Evolutionary conservation across 2,329 filamentous ascomycete genomes (phyloP).

Genomic region (Trichoderma pleuroti): DNA sequence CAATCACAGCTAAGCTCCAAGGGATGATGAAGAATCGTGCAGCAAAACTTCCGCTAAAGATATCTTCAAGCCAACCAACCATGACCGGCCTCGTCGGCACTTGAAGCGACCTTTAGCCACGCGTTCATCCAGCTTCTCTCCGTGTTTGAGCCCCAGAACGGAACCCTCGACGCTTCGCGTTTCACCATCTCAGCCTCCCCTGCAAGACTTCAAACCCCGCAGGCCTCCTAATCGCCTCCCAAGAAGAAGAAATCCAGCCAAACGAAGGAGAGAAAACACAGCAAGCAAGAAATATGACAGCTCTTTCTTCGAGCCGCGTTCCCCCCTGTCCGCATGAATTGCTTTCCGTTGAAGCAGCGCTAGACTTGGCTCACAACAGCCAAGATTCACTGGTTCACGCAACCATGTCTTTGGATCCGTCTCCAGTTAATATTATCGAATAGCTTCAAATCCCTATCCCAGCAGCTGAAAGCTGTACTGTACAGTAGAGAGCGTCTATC

Average conservation of each 20-base stretch:
- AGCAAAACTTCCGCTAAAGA: neutral
- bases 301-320: neutral
- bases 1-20: neutral
- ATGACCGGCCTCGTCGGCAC: neutral
- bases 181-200: conserved; percentile 12
- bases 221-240: neutral
- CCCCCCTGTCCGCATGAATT: neutral
- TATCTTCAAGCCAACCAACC: neutral
- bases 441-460: neutral
- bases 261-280: neutral
- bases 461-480: neutral
- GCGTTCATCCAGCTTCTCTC: neutral
- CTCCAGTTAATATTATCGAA: neutral
- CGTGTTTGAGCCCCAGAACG: conserved; percentile 5
- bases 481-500: neutral
- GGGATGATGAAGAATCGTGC: neutral
- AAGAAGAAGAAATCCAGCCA: neutral
- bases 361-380: neutral
- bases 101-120: neutral
- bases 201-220: conserved; percentile 8
- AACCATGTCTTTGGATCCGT: neutral
- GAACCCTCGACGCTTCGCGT: conserved; percentile 7
- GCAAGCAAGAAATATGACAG: neutral
- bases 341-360: neutral
- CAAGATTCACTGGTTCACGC: neutral